phyloP scores from a whole-genome alignment of 2,329 filamentous ascomycete genomes.

The Fusarium abutilonis region DNA sequence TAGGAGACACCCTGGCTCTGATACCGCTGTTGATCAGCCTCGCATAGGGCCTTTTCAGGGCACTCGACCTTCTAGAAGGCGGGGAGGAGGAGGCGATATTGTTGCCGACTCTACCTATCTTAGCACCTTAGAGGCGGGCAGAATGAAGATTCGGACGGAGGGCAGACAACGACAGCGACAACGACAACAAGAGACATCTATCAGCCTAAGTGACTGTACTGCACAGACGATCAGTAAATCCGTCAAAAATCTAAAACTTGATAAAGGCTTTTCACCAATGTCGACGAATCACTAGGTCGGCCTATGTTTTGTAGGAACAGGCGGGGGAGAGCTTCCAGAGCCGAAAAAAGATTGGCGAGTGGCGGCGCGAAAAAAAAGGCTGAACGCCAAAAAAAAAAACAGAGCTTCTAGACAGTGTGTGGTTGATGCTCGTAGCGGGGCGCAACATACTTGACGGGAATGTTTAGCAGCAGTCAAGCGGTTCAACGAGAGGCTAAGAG shows the following conservation, averaged over 20 bases:
- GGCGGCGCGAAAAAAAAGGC: conserved; percentile 27
- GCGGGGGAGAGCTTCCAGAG: conserved; percentile 33
- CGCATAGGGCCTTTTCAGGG: conserved; percentile 42
- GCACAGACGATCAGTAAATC: conserved; percentile 22
- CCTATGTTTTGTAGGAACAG: conserved; percentile 30
- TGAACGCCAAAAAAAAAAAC: conserved; percentile 22
- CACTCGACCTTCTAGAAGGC: conserved; percentile 43
- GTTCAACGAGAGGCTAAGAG: conserved; percentile 11
- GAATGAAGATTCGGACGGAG: conserved; percentile 29
- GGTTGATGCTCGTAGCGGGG: conserved; percentile 4
- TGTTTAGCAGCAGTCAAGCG: conserved; percentile 16
- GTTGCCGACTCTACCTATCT: conserved; percentile 26
- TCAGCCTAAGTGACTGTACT: conserved; percentile 1
- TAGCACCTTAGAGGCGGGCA: conserved; percentile 9
- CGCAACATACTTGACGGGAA: conserved; percentile 13
- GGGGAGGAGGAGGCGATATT: conserved; percentile 35
- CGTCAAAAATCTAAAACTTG: conserved; percentile 20
- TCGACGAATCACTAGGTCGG: conserved; percentile 18
- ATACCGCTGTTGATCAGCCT: conserved; percentile 43
- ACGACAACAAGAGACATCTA: conserved; percentile 17
- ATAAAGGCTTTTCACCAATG: conserved; percentile 23
- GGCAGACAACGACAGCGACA: conserved; percentile 10
- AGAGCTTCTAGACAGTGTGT: conserved; percentile 30
- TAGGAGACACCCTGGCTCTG: conserved; percentile 40
- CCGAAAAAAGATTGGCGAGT: conserved; percentile 35